Conservation (phyloP, 169 alveolate genomes). For the Plasmodium fragile region DNA sequence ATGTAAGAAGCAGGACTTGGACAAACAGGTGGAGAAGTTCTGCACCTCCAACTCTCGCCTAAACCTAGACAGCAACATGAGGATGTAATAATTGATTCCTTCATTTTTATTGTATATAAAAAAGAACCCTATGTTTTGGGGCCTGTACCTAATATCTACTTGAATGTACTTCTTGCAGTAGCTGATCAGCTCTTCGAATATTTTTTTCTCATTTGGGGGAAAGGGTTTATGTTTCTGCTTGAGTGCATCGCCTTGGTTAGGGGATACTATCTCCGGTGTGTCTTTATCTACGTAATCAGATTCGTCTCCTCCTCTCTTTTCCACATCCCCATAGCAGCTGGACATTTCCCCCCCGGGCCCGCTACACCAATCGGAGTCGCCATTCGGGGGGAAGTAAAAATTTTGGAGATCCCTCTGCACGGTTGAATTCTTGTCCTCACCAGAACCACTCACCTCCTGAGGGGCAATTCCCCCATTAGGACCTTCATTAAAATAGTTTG, state of each 20-base stretch:
- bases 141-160: slow-evolving; percentile 15
- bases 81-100: slow-evolving; percentile 62
- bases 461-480: neutral
- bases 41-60: neutral
- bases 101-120: slow-evolving; percentile 57
- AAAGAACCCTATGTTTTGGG: slow-evolving; percentile 65
- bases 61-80: slow-evolving; percentile 33
- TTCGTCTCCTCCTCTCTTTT: neutral
- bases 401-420: neutral
- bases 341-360: neutral
- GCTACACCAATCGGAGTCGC: neutral
- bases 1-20: slow-evolving; percentile 28
- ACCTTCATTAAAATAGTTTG: slow-evolving; percentile 32
- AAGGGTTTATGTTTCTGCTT: slow-evolving; percentile 2
- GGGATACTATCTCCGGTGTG: neutral
- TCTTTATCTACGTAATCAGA: neutral
- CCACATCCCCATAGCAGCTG: neutral
- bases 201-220: slow-evolving; percentile 8
- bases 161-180: slow-evolving; percentile 61
- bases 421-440: neutral
- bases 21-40: slow-evolving; percentile 15
- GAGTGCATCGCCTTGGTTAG: neutral
- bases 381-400: neutral
- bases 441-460: neutral
- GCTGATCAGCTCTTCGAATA: slow-evolving; percentile 57